Base-by-base conservation (phyloP, 305 asterid genomes). In the Solanum hybrid region DNA sequence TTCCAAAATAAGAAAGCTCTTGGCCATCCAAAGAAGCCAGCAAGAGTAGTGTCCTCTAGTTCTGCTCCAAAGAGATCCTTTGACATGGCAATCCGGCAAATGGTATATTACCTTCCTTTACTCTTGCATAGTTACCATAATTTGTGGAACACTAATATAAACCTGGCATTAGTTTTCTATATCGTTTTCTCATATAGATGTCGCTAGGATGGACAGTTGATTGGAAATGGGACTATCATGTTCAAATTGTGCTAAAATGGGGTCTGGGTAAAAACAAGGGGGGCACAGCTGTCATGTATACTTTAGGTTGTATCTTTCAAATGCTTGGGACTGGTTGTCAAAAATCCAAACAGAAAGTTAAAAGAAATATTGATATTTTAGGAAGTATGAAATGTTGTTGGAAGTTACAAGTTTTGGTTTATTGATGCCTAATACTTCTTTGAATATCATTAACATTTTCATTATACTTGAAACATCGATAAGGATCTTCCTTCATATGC, bases 61-160 rank as follows among this genome's bases (percentile, higher is more conserved):
- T 96, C 98, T 88, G 98, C 96, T 87, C 99, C 99, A 7, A 97
- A 96, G 93, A 96, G 99, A 94, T 94, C 98, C 90, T 94, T 95
- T 91, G 99, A 97, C 92, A 40, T 93, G 94, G 96, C 98, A 88
- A 94, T 94, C 88, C 96, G 98, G 88, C 98, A 95, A 92, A 93
- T 92, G 98, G 99, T 96, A 94, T 87, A 90, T 88, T 88, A 87
- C 90, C 91, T 91, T 51, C 91, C 77, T 88, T 91, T 87, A 40
- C 90, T 88, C 51, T 90, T 89, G 86, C 51, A 3, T 84, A 31
- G 75, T 56, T 84, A 10, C 87, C 12, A 56, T 1, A 56, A 84
- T 31, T 51, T 56, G 31, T 0, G 5, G 1, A 32, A 31, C 87
- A 10, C 87, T 84, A 56, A 84, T 31, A 31, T 84, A 27, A 56